These are phyloP conservation scores for Pleurotus cornucopiae DNA, from an alignment of 768 basidiomycete species.

Conservation along the genomic window DNA sequence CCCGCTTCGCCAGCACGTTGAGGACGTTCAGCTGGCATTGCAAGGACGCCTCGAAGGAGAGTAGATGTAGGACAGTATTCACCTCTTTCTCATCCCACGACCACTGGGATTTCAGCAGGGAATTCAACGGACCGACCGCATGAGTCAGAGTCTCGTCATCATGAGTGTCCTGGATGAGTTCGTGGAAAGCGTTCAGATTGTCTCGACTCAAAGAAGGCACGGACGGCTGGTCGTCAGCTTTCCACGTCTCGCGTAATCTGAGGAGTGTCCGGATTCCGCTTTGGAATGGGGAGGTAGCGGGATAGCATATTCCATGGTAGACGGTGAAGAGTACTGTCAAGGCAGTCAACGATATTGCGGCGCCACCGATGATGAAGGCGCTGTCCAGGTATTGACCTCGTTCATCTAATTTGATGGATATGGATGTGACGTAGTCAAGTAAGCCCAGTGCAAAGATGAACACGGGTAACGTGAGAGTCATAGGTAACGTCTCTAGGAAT, in stretches of 20 bases:
- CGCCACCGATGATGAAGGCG: background rate
- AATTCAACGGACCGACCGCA: slow-evolving; percentile 6
- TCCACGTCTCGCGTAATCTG: background rate
- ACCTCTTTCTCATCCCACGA: slow-evolving; percentile 3
- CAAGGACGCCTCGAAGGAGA: slow-evolving; percentile 2
- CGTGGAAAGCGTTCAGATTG: slow-evolving; percentile 11
- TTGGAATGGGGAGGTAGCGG: slow-evolving; percentile 7
- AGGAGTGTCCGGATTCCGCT: background rate
- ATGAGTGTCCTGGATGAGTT: slow-evolving; percentile 11
- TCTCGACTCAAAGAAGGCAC: background rate
- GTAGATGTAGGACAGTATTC: background rate
- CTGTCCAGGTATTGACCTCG: background rate
- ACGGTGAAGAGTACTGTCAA: background rate
- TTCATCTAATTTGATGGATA: background rate
- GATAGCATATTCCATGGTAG: slow-evolving; percentile 5
- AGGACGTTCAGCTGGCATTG: slow-evolving; percentile 1
- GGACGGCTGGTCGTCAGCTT: background rate
- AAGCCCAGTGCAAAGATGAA: slow-evolving; percentile 11
- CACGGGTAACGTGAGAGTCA: slow-evolving; percentile 11
- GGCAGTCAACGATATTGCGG: background rate
- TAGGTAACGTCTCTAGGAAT: slow-evolving; percentile 10
- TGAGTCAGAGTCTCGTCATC: slow-evolving; percentile 13
- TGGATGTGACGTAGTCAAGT: slow-evolving; percentile 12
- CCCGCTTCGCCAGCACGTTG: background rate
- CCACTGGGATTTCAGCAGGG: slow-evolving; percentile 1